These are phyloP conservation scores for Septoria petroselini DNA, from an alignment of 2,329 filamentous ascomycete species.

Conservation along the genomic window DNA sequence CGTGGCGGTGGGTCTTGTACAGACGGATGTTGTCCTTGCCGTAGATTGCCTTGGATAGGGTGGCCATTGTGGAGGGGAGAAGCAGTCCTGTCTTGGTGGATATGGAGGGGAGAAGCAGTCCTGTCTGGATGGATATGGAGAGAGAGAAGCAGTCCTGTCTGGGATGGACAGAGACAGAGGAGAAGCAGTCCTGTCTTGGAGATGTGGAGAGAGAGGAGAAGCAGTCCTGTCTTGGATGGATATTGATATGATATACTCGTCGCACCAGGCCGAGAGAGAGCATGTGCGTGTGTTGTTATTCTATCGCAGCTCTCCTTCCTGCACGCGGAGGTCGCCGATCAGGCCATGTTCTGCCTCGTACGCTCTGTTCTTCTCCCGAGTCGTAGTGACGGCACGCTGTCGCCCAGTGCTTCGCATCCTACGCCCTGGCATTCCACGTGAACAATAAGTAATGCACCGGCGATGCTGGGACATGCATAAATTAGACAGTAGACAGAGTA, in stretches of 20 bases:
- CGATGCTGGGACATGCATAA: too few species aligned
- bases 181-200: slow-evolving; percentile 12
- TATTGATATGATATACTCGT: too few species aligned
- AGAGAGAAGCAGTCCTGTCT: neutral
- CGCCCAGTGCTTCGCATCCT: too few species aligned
- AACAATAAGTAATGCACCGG: too few species aligned
- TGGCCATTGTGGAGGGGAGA: slow-evolving; percentile 40
- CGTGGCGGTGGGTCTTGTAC: slow-evolving; percentile 86
- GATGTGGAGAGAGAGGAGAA: slow-evolving; percentile 2
- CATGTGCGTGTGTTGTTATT: too few species aligned
- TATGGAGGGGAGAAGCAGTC: slow-evolving; percentile 7
- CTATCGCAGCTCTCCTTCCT: neutral
- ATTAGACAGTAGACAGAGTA: too few species aligned
- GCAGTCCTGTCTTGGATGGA: too few species aligned
- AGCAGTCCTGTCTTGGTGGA: slow-evolving; percentile 11
- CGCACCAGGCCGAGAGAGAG: slow-evolving; percentile 7
- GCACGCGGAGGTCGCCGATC: slow-evolving; percentile 7
- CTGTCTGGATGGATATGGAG: slow-evolving; percentile 12
- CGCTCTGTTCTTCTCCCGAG: too few species aligned
- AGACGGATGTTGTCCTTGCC: slow-evolving; percentile 98
- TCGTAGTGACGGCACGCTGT: too few species aligned
- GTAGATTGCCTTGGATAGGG: slow-evolving; percentile 63
- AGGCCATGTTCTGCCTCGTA: too few species aligned
- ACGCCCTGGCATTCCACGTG: too few species aligned
- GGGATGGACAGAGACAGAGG: too few species aligned